Evolutionary conservation across 345 rosid species (phyloP).

Genomic region (Tarenaya hassleriana): DNA sequence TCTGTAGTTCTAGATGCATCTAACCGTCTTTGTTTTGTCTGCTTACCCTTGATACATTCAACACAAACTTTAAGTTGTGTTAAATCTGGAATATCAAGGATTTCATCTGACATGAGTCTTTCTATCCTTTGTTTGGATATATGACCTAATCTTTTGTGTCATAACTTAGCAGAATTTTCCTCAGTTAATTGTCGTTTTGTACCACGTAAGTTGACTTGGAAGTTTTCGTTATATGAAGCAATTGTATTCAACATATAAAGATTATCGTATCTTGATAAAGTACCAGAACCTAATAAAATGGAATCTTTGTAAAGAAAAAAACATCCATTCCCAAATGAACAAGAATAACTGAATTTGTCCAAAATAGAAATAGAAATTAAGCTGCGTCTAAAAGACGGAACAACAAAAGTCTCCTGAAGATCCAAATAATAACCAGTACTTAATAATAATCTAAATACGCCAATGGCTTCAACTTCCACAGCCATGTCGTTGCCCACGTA

Average conservation of each 20-base stretch:
- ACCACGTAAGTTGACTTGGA: neutral
- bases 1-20: neutral
- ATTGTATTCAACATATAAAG: slow-evolving; percentile 13
- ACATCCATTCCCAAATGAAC: neutral
- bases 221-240: slow-evolving; percentile 17
- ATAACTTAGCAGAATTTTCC: neutral
- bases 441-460: neutral
- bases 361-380: neutral
- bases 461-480: neutral
- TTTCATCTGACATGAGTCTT: neutral
- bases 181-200: slow-evolving; percentile 6
- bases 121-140: neutral
- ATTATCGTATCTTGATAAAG: neutral
- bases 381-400: neutral
- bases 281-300: too few relatives aligned
- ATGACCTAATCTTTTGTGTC: neutral
- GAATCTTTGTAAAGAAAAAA: too few relatives aligned
- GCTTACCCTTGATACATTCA: neutral
- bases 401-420: neutral
- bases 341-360: neutral
- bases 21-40: neutral
- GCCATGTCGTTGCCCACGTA: neutral
- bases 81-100: neutral
- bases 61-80: neutral
- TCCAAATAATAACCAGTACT: neutral